Evolutionary conservation across 257 asterid species (phyloP).

Genomic region (Eustoma russellianum): DNA sequence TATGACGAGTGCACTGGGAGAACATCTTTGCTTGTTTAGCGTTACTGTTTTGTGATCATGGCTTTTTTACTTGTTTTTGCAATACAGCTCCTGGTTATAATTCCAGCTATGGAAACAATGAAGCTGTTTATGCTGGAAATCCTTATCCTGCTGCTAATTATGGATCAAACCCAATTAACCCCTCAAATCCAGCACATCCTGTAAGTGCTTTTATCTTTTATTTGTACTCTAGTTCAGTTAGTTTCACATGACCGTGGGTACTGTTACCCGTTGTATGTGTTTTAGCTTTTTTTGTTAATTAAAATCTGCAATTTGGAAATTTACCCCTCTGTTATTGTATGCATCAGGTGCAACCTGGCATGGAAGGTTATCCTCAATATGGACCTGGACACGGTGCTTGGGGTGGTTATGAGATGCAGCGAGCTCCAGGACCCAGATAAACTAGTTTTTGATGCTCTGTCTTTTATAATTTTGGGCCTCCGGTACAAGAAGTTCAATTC

Average conservation of each 20-base stretch:
- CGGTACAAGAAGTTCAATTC: slow-evolving; percentile 23
- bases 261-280: background rate
- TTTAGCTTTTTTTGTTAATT: background rate
- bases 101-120: slow-evolving; percentile 54
- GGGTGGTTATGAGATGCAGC: slow-evolving; percentile 59
- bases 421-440: slow-evolving; percentile 71
- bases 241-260: background rate
- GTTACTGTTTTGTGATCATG: background rate
- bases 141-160: slow-evolving; percentile 51
- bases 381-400: slow-evolving; percentile 68
- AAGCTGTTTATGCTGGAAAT: slow-evolving; percentile 49
- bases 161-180: slow-evolving; percentile 55
- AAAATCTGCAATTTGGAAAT: slow-evolving; percentile 1
- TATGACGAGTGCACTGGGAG: background rate
- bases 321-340: slow-evolving; percentile 12
- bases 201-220: slow-evolving; percentile 28
- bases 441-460: slow-evolving; percentile 18
- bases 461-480: slow-evolving; percentile 15
- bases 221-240: background rate
- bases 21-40: background rate
- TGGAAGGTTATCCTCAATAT: slow-evolving; percentile 73
- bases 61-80: no score
- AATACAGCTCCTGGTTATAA: slow-evolving; percentile 47
- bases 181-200: slow-evolving; percentile 48
- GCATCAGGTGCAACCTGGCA: slow-evolving; percentile 56